Evolutionary conservation across 2,329 filamentous ascomycete species (phyloP).

Genomic region (Didymella pinodella): DNA sequence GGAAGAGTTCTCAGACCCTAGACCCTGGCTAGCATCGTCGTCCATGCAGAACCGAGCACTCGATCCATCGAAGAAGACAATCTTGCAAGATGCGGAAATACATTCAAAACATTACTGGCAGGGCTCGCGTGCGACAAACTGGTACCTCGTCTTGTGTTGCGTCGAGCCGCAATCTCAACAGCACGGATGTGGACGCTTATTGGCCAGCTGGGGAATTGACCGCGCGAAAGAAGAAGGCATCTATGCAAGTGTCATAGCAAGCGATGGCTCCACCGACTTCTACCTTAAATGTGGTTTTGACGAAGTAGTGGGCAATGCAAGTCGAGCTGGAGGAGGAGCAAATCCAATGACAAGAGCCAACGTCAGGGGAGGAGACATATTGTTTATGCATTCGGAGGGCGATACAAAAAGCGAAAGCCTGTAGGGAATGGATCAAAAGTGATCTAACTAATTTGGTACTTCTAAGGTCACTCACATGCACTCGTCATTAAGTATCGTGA

Average conservation of each 20-base stretch:
- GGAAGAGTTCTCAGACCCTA: neutral
- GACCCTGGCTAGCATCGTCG: conserved; percentile 14
- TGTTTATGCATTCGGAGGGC: conserved; percentile 36
- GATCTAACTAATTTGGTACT: too few species aligned
- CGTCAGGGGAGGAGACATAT: conserved; percentile 42
- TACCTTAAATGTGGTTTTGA: conserved; percentile 51
- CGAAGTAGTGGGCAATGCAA: conserved; percentile 42
- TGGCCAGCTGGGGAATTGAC: conserved; percentile 56
- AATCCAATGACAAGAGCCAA: conserved; percentile 39
- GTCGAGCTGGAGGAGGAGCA: conserved; percentile 37
- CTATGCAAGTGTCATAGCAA: conserved; percentile 52
- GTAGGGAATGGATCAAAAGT: neutral
- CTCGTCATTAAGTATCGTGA: too few species aligned
- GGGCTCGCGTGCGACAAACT: conserved; percentile 43
- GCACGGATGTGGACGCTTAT: conserved; percentile 46
- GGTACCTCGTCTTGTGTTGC: conserved; percentile 52
- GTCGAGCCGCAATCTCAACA: conserved; percentile 54
- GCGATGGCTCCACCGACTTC: conserved; percentile 53
- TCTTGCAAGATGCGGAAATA: conserved; percentile 22
- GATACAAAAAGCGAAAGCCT: neutral
- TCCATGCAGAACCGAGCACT: conserved; percentile 33
- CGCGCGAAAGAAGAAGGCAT: conserved; percentile 49
- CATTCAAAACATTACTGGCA: conserved; percentile 34
- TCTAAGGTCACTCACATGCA: too few species aligned
- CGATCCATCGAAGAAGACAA: conserved; percentile 25